Percentiles rank a stretch among this genome's conserved stretches.
Conservation (phyloP, 345 rosid genomes). For the Eucalyptus caleyi region DNA sequence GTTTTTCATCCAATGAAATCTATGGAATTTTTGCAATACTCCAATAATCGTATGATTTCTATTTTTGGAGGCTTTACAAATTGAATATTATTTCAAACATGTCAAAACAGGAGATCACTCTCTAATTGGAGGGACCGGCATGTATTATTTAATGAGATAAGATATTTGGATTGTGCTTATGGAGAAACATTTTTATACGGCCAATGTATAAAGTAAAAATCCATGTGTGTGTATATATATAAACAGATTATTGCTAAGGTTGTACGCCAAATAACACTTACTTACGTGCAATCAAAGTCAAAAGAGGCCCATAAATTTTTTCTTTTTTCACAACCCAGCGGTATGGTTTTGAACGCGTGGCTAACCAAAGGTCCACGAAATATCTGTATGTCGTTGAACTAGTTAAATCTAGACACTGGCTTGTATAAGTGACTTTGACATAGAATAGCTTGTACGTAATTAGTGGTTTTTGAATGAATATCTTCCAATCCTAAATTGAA, state of each 20-base stretch:
- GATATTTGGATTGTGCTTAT: not conserved
- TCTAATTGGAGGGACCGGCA: not conserved
- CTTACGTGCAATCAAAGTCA: not conserved
- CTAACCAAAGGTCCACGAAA: not conserved
- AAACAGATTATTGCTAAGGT: not conserved
- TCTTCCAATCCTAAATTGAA: not conserved
- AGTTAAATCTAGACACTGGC: not conserved
- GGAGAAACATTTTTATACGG: not conserved
- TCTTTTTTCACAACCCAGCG: not conserved
- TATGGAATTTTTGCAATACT: not conserved
- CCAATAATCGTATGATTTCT: not conserved
- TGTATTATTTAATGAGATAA: not conserved
- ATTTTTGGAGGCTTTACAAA: not conserved
- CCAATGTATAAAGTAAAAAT: not conserved
- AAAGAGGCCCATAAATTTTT: not conserved
- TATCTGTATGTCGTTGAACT: not conserved
- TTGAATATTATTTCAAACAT: not conserved
- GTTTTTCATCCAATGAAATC: not conserved
- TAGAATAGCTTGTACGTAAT: not conserved
- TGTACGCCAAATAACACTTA: not conserved
- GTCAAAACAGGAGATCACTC: not conserved
- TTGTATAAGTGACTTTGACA: not conserved
- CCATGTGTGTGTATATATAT: not conserved
- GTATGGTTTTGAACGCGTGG: not conserved
- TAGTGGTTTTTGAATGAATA: not conserved